A percentile compares a stretch with the other conserved stretches of the same genome.
Conservation (phyloP, 805 yeast species). For the Metschnikowia henanensis region DNA sequence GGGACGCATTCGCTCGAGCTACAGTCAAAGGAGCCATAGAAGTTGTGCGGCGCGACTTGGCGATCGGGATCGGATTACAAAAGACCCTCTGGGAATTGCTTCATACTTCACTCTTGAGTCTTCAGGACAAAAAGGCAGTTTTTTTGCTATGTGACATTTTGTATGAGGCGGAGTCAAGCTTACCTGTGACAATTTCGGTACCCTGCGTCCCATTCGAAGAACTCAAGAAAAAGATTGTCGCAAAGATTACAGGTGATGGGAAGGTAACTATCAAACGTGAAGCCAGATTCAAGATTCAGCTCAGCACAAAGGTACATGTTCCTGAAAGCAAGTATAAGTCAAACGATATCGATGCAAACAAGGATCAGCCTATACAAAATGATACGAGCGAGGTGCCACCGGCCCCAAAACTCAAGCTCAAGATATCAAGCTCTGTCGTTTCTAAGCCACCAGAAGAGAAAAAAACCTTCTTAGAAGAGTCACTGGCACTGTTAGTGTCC, state of each 20-base stretch:
- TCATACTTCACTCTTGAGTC: conserved; percentile 58
- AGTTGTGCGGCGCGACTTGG: conserved; percentile 57
- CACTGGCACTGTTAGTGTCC: background rate
- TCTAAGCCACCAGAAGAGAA: background rate
- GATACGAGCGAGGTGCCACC: background rate
- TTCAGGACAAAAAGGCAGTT: conserved; percentile 59
- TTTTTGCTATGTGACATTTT: conserved; percentile 67
- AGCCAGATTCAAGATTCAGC: conserved; percentile 54
- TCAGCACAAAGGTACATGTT: conserved; percentile 19
- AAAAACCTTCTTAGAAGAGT: background rate
- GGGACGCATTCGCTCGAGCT: conserved; percentile 65
- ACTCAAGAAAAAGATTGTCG: conserved; percentile 56
- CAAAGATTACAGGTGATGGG: conserved; percentile 53
- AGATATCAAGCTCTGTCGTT: conserved; percentile 1
- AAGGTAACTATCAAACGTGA: conserved; percentile 61
- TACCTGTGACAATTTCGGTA: conserved; percentile 59
- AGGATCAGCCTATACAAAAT: background rate
- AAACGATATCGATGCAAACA: background rate
- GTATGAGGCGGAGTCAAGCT: conserved; percentile 58
- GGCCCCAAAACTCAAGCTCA: conserved; percentile 6
- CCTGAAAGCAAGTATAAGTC: conserved; percentile 4
- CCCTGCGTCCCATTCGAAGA: conserved; percentile 57
- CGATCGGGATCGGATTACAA: conserved; percentile 57
- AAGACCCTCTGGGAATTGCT: conserved; percentile 67
- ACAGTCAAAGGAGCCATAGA: conserved; percentile 67